A percentile compares a stretch with the other conserved stretches of the same genome.
phyloP scores from a whole-genome alignment of 129 eudicot genomes.

The Centaurea solstitialis region DNA sequence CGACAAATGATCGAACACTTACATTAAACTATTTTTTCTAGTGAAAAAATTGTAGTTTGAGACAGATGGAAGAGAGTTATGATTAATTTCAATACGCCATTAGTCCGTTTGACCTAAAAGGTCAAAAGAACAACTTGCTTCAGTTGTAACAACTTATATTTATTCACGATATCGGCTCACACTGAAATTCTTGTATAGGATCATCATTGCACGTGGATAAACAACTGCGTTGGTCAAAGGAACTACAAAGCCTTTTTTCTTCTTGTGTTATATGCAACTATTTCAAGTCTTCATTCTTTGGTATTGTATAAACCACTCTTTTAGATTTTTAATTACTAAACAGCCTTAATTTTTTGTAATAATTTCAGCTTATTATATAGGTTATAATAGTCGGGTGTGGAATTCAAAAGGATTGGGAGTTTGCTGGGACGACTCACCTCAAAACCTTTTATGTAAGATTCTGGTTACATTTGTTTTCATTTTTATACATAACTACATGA shows the following conservation, averaged over 20 bases:
- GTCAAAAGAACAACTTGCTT: not conserved
- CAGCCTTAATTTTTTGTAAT: not conserved
- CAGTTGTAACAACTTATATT: not conserved
- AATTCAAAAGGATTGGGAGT: constrained; percentile 63
- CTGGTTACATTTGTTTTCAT: not conserved
- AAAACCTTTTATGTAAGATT: constrained; percentile 74
- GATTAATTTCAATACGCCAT: not conserved
- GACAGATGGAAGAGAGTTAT: too few species aligned
- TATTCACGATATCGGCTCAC: constrained; percentile 16
- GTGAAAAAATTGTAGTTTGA: not conserved
- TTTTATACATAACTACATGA: not conserved
- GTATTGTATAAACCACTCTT: constrained; percentile 32
- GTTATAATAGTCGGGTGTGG: constrained; percentile 45
- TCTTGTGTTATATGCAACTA: constrained; percentile 58
- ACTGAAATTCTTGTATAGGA: constrained; percentile 43
- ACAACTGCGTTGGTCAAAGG: constrained; percentile 81
- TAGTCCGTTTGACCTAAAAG: not conserved
- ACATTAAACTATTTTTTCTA: not conserved
- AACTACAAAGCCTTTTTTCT: constrained; percentile 75
- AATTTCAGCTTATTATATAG: constrained; percentile 33
- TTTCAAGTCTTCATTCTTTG: constrained; percentile 57
- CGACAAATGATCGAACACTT: not conserved
- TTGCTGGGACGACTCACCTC: constrained; percentile 30
- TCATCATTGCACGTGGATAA: constrained; percentile 89
- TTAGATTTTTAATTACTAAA: not conserved